These are phyloP conservation scores for Tulasnella sp. DNA, from an alignment of 768 basidiomycete species.

Conservation along the genomic window DNA sequence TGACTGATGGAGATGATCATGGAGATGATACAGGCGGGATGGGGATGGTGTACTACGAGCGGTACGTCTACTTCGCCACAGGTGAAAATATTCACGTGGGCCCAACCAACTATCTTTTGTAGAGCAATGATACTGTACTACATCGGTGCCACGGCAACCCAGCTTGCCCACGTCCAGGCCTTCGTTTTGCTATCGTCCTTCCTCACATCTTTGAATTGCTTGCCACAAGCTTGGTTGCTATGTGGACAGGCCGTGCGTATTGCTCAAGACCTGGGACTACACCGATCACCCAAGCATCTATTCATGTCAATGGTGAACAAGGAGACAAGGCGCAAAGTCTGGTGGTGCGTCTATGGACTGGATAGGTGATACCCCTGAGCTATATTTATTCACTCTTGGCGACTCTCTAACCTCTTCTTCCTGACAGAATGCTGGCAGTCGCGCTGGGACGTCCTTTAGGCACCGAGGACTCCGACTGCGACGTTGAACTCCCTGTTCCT, in stretches of 20 bases:
- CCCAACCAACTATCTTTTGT: conserved; percentile 9
- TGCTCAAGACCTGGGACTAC: conserved; percentile 84
- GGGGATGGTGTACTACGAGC: conserved; percentile 84
- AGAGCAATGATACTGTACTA: conserved; percentile 86
- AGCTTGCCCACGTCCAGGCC: conserved; percentile 81
- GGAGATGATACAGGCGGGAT: conserved; percentile 67
- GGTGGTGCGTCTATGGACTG: conserved; percentile 88
- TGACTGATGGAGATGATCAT: conserved; percentile 29
- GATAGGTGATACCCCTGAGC: conserved; percentile 24
- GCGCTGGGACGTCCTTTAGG: conserved; percentile 82
- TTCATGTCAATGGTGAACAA: conserved; percentile 61
- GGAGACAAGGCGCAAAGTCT: conserved; percentile 80
- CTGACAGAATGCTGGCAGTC: conserved; percentile 82
- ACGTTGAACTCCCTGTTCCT: conserved; percentile 73
- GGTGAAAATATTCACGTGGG: conserved; percentile 22
- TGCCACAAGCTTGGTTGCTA: conserved; percentile 89
- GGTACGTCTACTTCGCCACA: conserved; percentile 38
- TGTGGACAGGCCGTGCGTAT: conserved; percentile 83
- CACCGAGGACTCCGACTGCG: conserved; percentile 81
- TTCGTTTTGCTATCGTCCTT: conserved; percentile 80
- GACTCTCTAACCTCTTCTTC: neutral
- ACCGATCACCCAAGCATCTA: conserved; percentile 74
- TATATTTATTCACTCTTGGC: neutral
- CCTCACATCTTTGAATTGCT: conserved; percentile 83
- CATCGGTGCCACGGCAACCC: conserved; percentile 78